A percentile compares a stretch with the other conserved stretches of the same genome.
Evolutionary conservation across 306 rosid genomes (phyloP).

Genomic region (Cucurbita moschata): DNA sequence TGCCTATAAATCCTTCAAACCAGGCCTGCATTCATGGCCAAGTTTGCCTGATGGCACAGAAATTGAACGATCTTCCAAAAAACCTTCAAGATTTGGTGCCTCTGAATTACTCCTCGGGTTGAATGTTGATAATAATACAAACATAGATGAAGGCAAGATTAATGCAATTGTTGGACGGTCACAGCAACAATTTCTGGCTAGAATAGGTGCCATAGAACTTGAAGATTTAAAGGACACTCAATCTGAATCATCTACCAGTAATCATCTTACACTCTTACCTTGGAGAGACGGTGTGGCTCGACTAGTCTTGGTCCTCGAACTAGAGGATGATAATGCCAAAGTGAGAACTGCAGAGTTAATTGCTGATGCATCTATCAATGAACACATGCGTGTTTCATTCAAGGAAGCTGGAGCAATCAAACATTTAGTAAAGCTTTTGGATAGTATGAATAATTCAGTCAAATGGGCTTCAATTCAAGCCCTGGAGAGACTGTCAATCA

Average conservation of each 20-base stretch:
- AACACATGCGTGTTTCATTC: constrained; percentile 64
- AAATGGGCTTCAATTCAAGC: constrained; percentile 44
- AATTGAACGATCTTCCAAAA: constrained; percentile 39
- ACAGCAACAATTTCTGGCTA: constrained; percentile 70
- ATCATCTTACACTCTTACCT: constrained; percentile 44
- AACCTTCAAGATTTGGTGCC: constrained; percentile 71
- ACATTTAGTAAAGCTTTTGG: constrained; percentile 46
- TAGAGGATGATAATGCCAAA: constrained; percentile 46
- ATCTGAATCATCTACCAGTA: constrained; percentile 27
- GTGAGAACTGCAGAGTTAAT: constrained; percentile 52
- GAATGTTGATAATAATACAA: constrained; percentile 34
- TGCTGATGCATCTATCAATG: constrained; percentile 67
- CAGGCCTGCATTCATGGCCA: constrained; percentile 42
- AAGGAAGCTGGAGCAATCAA: constrained; percentile 85
- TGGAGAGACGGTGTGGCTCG: constrained; percentile 90
- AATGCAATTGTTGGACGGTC: constrained; percentile 59
- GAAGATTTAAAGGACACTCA: constrained; percentile 27
- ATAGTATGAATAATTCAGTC: constrained; percentile 25
- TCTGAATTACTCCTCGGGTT: constrained; percentile 69
- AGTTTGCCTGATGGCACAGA: constrained; percentile 73
- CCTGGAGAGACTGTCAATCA: constrained; percentile 58
- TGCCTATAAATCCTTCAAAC: constrained; percentile 68
- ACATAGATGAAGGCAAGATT: constrained; percentile 55
- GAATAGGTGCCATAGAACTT: constrained; percentile 60
- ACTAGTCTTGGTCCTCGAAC: constrained; percentile 57